phyloP scores from a whole-genome alignment of 1,139 yeast genomes.

The Geotrichum carabidarum region DNA sequence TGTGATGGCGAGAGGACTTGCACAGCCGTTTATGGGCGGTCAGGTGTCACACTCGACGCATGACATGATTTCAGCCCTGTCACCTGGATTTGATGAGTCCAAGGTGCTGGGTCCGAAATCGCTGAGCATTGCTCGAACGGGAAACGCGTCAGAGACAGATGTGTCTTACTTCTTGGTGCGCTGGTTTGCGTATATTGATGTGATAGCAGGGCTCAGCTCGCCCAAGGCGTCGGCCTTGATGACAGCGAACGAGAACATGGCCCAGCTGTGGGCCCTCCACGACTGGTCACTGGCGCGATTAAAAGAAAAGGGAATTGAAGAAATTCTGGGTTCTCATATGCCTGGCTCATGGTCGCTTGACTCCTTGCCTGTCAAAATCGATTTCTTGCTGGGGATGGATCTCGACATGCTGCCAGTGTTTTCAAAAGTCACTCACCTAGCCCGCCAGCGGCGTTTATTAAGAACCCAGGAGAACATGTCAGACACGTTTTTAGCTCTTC shows the following conservation, averaged over 20 bases:
- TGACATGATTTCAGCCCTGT: neutral
- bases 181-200: conserved; percentile 70
- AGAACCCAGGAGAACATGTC: neutral
- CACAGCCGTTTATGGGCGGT: conserved; percentile 22
- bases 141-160: conserved; percentile 36
- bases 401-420: conserved; percentile 48
- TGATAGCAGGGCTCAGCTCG: conserved; percentile 52
- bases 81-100: neutral
- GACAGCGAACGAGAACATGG: conserved; percentile 26
- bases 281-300: conserved; percentile 22
- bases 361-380: conserved; percentile 39
- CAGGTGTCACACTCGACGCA: neutral
- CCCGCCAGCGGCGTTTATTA: conserved; percentile 34
- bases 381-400: conserved; percentile 52
- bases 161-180: conserved; percentile 58
- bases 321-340: conserved; percentile 4
- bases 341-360: conserved; percentile 22
- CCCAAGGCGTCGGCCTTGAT: conserved; percentile 30
- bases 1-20: conserved; percentile 52
- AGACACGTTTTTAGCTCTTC: neutral
- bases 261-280: conserved; percentile 30
- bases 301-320: conserved; percentile 11
- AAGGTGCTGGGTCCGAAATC: conserved; percentile 28
- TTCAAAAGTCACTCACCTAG: conserved; percentile 45
- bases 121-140: conserved; percentile 21